These are phyloP conservation scores for Gossypium mustelinum DNA, from an alignment of 345 rosid genomes.

Conservation along the genomic window DNA sequence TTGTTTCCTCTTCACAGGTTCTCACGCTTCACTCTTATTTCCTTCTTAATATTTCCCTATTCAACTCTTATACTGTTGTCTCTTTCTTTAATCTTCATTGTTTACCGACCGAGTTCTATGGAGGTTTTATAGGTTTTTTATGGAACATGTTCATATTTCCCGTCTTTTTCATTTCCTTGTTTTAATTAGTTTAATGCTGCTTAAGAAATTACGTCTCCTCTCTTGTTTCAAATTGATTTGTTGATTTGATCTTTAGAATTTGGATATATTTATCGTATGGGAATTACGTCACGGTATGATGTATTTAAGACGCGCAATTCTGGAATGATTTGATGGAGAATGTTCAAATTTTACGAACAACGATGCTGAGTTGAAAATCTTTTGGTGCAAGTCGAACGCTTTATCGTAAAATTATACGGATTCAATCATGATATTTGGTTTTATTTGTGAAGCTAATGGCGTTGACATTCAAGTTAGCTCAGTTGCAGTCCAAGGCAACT, in stretches of 20 bases:
- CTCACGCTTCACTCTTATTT: background rate
- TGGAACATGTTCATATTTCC: background rate
- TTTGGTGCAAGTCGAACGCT: background rate
- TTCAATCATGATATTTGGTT: background rate
- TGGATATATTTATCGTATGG: background rate
- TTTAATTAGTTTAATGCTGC: background rate
- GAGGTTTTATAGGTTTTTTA: background rate
- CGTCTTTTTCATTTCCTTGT: background rate
- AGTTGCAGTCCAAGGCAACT: constrained; percentile 55
- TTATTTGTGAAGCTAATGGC: constrained; percentile 37
- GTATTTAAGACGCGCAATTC: background rate
- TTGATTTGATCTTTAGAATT: background rate
- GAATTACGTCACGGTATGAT: background rate
- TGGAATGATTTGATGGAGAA: background rate
- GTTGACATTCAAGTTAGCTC: constrained; percentile 57
- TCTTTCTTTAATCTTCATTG: background rate
- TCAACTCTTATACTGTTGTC: background rate
- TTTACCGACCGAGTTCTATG: constrained; percentile 1
- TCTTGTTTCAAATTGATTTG: background rate
- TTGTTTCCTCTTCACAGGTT: background rate
- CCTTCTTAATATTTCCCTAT: background rate
- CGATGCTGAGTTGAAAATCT: background rate
- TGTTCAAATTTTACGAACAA: background rate
- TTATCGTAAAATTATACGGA: background rate
- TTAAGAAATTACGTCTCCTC: too few relatives aligned